Evolutionary conservation across 331 rosid species (phyloP), one percentile per base, ranked within the genome.

Genomic region (Rosa hybrid): DNA sequence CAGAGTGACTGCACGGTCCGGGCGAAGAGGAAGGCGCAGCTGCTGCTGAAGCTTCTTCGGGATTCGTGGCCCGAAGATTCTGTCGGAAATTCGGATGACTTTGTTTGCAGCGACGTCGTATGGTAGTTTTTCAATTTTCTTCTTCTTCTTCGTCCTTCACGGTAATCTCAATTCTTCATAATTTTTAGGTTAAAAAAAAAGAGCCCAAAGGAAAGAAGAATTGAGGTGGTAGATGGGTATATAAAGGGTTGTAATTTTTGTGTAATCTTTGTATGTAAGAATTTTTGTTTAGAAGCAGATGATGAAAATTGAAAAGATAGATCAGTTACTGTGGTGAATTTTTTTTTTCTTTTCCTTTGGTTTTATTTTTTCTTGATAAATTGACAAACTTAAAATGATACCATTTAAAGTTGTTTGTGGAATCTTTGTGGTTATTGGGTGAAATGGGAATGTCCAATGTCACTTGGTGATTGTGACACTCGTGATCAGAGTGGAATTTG

Each of bases 11-110:
- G 99, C 82, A 93, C 98, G 71, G 98, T 82, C 75, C 80, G 99
- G 72, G 97, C 97, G 12, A 95, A 95, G 92, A 85, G 97, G 81
- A 95, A 95, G 88, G 97, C 99, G 51, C 97, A 95, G 80, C 75
- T 89, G 78, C 72, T 95, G 88, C 87, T 95, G 76, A 95, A 95
- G 92, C 98, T 90, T 81, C 97, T 95, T 83, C 91, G 98, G 90
- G 98, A 95, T 88, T 95, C 97, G 88, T 95, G 99, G 99, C 99
- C 98, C 14, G 90, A 88, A 68, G 88, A 91, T 78, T 91, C 97
- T 18, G 68, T 90, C 30, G 94, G 91, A 77, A 92, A 91, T 78
- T 95, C 97, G 5, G 96, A 95, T 63, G 99, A 93, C 76, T 95
- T 84, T 80, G 92, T 82, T 80, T 90, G 98, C 90, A 89, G 97